phyloP scores from a whole-genome alignment of 257 asterid species.

The Mitragyna speciosa region DNA sequence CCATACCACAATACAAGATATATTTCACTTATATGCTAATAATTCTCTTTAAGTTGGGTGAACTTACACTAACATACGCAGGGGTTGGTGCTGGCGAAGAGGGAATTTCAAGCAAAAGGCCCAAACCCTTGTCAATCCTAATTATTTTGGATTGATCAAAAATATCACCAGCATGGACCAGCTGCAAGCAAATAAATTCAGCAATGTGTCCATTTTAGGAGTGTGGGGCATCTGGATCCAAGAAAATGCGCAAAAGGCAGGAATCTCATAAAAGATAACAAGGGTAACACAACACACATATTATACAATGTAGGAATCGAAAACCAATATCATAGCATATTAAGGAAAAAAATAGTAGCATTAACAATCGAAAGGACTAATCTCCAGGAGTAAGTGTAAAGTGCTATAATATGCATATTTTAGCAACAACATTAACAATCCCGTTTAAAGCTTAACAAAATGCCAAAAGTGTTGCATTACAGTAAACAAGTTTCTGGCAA shows the following conservation, averaged over 20 bases:
- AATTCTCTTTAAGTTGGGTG: not conserved
- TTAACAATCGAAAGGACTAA: not conserved
- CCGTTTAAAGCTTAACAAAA: not conserved
- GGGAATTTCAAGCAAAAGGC: constrained; percentile 80
- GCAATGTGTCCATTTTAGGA: not conserved
- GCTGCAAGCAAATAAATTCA: constrained; percentile 49
- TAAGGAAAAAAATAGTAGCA: not conserved
- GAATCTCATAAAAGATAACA: not conserved
- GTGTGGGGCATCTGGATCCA: not conserved
- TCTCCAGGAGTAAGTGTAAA: not conserved
- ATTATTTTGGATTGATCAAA: constrained; percentile 76
- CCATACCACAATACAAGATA: not conserved
- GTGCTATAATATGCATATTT: not conserved
- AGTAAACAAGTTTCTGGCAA: too few species aligned
- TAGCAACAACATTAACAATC: not conserved
- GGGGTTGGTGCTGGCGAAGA: constrained; percentile 79
- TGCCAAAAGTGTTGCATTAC: not conserved
- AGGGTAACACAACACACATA: not conserved
- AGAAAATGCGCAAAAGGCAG: not conserved
- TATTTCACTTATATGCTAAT: not conserved
- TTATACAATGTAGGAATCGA: not conserved
- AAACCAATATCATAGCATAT: not conserved
- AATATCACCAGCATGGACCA: constrained; percentile 79
- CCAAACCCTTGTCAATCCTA: constrained; percentile 81
- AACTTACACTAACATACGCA: constrained; percentile 81